Conservation (phyloP, 2,329 filamentous ascomycete species). For the Colletotrichum sp. region DNA sequence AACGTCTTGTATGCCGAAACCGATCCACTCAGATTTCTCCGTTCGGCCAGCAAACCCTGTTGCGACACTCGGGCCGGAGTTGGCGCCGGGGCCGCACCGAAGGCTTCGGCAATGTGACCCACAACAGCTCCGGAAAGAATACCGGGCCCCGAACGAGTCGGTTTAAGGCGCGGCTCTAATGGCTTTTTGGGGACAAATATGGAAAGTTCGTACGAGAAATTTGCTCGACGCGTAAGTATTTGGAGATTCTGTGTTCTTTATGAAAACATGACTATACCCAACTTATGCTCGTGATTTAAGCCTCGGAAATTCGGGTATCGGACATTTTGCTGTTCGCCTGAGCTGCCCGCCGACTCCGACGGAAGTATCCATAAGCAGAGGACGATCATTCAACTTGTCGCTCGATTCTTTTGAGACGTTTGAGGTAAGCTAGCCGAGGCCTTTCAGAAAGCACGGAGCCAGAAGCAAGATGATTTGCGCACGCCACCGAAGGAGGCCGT, state of each 20-base stretch:
- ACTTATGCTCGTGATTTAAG: not conserved
- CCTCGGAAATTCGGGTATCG: not conserved
- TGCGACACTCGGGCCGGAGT: not conserved
- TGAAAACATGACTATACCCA: not conserved
- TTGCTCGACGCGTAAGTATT: not conserved
- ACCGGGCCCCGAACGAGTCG: not conserved
- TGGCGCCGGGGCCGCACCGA: not conserved
- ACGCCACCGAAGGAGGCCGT: not conserved
- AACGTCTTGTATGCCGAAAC: not conserved
- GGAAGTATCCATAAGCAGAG: not conserved
- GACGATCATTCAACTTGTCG: not conserved
- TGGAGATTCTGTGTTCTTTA: not conserved
- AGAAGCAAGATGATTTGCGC: not conserved
- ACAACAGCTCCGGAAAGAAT: not conserved
- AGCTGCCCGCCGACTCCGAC: not conserved
- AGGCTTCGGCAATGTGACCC: not conserved
- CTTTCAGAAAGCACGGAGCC: not conserved
- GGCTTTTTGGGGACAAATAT: not conserved
- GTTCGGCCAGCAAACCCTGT: not conserved
- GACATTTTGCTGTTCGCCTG: not conserved
- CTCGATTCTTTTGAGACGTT: not conserved
- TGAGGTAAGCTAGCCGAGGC: not conserved
- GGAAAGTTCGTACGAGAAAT: not conserved
- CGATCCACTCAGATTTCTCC: not conserved
- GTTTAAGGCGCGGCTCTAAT: not conserved